Evolutionary conservation across 495 filamentous ascomycete genomes (phyloP).

Genomic region (Lindgomyces ingoldianus): DNA sequence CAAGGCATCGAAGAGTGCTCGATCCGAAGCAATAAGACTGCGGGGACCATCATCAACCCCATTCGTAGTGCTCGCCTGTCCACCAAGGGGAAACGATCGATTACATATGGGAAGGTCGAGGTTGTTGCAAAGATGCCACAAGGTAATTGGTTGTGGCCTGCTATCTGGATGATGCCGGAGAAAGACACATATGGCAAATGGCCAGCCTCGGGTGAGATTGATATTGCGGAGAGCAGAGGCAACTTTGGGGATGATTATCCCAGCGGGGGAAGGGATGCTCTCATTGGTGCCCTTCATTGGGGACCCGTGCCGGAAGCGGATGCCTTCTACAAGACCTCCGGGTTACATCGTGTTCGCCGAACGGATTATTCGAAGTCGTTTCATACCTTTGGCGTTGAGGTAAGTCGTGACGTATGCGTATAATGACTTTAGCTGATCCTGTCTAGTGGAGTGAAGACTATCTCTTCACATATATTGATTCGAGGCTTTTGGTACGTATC

Average conservation of each 20-base stretch:
- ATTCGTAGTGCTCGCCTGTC: slow-evolving; percentile 47
- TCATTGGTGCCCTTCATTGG: slow-evolving; percentile 39
- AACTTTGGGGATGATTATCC: slow-evolving; percentile 33
- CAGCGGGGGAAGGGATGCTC: slow-evolving; percentile 33
- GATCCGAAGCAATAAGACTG: slow-evolving; percentile 43
- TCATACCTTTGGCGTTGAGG: slow-evolving; percentile 38
- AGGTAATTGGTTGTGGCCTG: slow-evolving; percentile 52
- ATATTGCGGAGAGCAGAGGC: slow-evolving; percentile 40
- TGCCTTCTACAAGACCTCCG: slow-evolving; percentile 34
- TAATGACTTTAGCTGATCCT: neutral
- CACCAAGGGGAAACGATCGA: slow-evolving; percentile 47
- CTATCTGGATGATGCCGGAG: slow-evolving; percentile 51
- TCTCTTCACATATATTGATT: slow-evolving; percentile 41
- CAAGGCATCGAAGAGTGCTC: slow-evolving; percentile 37
- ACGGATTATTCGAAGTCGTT: slow-evolving; percentile 36
- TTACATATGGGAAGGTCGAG: slow-evolving; percentile 50
- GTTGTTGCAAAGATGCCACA: slow-evolving; percentile 49
- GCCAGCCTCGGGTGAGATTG: slow-evolving; percentile 39
- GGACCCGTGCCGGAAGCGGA: slow-evolving; percentile 32
- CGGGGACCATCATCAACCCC: slow-evolving; percentile 46
- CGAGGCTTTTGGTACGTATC: slow-evolving; percentile 30
- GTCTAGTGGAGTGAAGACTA: slow-evolving; percentile 37
- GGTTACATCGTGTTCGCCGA: slow-evolving; percentile 24
- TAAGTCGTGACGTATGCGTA: neutral
- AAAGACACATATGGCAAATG: slow-evolving; percentile 34